Base-by-base conservation (phyloP, 129 eudicot species). In the Deinandra increscens region DNA sequence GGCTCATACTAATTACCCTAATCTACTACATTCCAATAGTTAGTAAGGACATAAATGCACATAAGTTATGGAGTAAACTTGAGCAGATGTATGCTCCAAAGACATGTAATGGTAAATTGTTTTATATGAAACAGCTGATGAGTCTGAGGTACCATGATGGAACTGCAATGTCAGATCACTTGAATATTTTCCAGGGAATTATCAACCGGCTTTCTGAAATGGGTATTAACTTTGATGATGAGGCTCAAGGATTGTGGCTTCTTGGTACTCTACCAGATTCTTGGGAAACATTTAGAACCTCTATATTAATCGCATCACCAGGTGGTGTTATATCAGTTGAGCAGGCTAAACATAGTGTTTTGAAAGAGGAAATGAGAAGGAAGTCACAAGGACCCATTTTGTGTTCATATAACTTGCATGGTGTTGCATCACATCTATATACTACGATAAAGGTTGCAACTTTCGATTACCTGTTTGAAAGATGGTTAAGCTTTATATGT, bases 381-480 rank as follows among this genome's bases (percentile, higher is more conserved):
- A 61, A 61, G 51, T 22, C 36, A 54, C 60, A 20, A 23, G 60
- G 60, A 54, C 4, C 15, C 34, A 54, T 6, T 54, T 22, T 54
- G 10, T 22, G 0, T 51, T 9, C 31, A 19, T n/a, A n/a, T n/a
- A n/a, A n/a, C n/a, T n/a, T n/a, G n/a, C 0, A 3, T 54, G 0
- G 8, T 22, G 9, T 2, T 4, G 0, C 60, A 71, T 91, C 85
- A 54, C 85, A 79, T 62, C 55, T 82, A 62, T 82, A 82, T 72
- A 91, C 97, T 13, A 79, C 85, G 51, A 82, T 91, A 65, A 91
- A 91, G 95, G 95, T 73, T 38, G 49, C n/a, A n/a, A 22, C 50
- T 50, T 63, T 15, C 59, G 55, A 37, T 73, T 42, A 49, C 18
- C 14, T 11, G 19, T 13, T 61, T 50, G 29, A 15, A 38, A 51